Conservation (phyloP, 2,329 filamentous ascomycete species). For the Capronia epimyces region DNA sequence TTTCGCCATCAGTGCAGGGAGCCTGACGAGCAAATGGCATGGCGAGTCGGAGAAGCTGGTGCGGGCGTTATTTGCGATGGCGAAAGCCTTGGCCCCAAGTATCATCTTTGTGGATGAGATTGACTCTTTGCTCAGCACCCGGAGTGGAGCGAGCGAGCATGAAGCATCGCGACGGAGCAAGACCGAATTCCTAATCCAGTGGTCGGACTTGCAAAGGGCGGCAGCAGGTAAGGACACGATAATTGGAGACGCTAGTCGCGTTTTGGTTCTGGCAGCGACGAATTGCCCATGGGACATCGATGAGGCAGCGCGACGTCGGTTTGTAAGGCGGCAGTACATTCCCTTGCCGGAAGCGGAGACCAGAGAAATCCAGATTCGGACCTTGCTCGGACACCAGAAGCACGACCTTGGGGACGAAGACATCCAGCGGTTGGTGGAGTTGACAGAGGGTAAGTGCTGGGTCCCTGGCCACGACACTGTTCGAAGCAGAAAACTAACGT, state of each 20-base stretch:
- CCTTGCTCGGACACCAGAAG: constrained; percentile 78
- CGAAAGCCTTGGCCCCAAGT: constrained; percentile 80
- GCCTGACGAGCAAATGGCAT: constrained; percentile 89
- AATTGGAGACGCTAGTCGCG: constrained; percentile 72
- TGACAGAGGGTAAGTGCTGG: constrained; percentile 69
- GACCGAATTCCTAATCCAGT: constrained; percentile 96
- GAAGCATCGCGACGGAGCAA: constrained; percentile 92
- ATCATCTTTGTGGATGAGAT: constrained; percentile 99
- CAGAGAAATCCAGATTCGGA: constrained; percentile 70
- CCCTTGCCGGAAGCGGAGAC: constrained; percentile 83
- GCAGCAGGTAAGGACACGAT: constrained; percentile 66
- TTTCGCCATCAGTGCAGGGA: constrained; percentile 93
- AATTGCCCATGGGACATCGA: constrained; percentile 98
- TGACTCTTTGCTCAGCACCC: constrained; percentile 80
- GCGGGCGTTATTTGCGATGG: constrained; percentile 81
- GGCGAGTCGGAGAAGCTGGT: constrained; percentile 97
- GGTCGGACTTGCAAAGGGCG: constrained; percentile 88
- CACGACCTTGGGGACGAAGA: constrained; percentile 69
- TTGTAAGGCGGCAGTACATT: constrained; percentile 92
- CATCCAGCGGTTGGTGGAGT: constrained; percentile 64
- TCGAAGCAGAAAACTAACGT: constrained; percentile 15
- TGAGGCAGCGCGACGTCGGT: constrained; percentile 82
- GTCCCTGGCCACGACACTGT: background rate
- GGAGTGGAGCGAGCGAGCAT: constrained; percentile 72
- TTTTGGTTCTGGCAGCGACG: constrained; percentile 89